Evolutionary conservation across 805 yeast species (phyloP).

Genomic region (Hanseniaspora pseudoguilliermondii): DNA sequence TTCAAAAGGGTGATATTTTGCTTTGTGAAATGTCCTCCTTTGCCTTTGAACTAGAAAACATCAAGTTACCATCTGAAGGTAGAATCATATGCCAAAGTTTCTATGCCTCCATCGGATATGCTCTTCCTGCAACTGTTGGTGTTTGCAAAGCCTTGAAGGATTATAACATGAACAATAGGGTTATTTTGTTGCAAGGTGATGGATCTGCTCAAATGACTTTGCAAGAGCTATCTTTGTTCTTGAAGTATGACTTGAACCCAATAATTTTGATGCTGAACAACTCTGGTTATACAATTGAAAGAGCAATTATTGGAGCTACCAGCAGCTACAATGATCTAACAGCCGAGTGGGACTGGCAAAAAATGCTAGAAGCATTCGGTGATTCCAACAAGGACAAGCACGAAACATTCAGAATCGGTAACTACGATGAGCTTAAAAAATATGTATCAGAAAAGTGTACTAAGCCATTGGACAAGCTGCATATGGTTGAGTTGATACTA

Average conservation of each 20-base stretch:
- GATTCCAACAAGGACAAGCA: constrained; percentile 29
- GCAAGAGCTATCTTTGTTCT: constrained; percentile 62
- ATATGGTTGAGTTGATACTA: constrained; percentile 48
- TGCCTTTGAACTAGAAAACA: constrained; percentile 62
- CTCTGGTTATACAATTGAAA: constrained; percentile 80
- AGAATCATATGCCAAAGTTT: constrained; percentile 53
- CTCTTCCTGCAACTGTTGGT: constrained; percentile 78
- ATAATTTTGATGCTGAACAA: constrained; percentile 68
- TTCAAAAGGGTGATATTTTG: constrained; percentile 55
- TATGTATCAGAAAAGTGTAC: constrained; percentile 26
- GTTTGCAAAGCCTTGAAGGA: constrained; percentile 62
- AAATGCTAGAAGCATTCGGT: constrained; percentile 54
- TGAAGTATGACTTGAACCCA: constrained; percentile 50
- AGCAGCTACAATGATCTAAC: constrained; percentile 72
- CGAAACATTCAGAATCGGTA: constrained; percentile 27
- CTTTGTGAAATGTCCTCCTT: constrained; percentile 75
- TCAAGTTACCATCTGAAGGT: constrained; percentile 44
- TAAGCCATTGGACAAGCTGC: constrained; percentile 27
- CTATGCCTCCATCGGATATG: constrained; percentile 79
- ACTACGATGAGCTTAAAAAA: constrained; percentile 29
- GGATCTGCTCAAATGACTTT: constrained; percentile 92
- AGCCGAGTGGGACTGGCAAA: constrained; percentile 71
- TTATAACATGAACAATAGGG: constrained; percentile 35
- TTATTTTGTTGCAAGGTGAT: constrained; percentile 74
- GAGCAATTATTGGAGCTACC: constrained; percentile 67